Evolutionary conservation across 140 eudicot species (phyloP).

Genomic region (Cichorium intybus): DNA sequence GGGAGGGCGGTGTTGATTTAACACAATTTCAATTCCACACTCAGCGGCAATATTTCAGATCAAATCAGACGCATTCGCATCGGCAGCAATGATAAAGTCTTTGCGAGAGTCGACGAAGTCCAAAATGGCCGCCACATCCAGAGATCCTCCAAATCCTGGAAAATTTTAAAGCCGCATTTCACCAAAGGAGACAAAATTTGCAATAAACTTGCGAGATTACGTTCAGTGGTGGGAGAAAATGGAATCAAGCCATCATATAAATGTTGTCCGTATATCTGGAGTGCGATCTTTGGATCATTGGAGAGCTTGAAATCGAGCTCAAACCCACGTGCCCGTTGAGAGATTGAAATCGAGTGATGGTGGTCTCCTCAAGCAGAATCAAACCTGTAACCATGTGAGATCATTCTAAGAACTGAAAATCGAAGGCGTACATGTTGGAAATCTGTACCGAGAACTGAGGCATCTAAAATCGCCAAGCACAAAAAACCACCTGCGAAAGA

Average conservation of each 20-base stretch:
- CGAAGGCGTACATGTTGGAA: too few relatives aligned
- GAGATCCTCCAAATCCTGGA: constrained; percentile 85
- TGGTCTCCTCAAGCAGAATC: too few relatives aligned
- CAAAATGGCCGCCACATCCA: constrained; percentile 62
- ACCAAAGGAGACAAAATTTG: too few relatives aligned
- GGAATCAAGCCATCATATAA: constrained; percentile 66
- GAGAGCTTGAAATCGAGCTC: constrained; percentile 74
- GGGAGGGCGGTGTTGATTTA: too few relatives aligned
- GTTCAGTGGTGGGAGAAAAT: constrained; percentile 81
- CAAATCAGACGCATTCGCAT: constrained; percentile 72
- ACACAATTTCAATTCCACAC: constrained; percentile 91
- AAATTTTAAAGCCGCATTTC: too few relatives aligned
- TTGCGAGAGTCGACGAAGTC: constrained; percentile 88
- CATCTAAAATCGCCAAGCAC: too few relatives aligned
- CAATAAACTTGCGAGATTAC: too few relatives aligned
- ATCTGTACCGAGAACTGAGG: too few relatives aligned
- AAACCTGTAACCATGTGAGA: too few relatives aligned
- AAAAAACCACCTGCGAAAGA: too few relatives aligned
- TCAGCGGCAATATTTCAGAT: constrained; percentile 83
- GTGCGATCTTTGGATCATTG: constrained; percentile 62
- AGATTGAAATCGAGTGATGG: constrained; percentile 89
- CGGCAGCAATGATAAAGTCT: constrained; percentile 84
- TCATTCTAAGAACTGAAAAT: too few relatives aligned
- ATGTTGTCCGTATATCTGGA: constrained; percentile 85
- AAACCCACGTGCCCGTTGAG: constrained; percentile 70